A percentile compares a stretch with the other conserved stretches of the same genome.
Conservation (phyloP, 495 filamentous ascomycete genomes). For the Beverwykella pulmonaria region DNA sequence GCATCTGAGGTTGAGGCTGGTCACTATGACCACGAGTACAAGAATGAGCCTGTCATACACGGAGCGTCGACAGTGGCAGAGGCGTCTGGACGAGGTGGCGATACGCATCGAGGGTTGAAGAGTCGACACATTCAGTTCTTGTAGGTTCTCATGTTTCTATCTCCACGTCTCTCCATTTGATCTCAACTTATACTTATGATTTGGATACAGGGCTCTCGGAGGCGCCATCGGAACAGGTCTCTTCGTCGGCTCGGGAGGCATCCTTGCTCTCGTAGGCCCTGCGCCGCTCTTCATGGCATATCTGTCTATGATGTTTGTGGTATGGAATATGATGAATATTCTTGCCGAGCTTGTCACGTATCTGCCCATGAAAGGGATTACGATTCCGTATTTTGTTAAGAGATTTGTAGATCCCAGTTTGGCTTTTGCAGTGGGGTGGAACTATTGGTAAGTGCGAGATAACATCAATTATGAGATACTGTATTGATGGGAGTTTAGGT, state of each 20-base stretch:
- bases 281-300: slow-evolving; percentile 45
- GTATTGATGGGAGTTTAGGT: slow-evolving; percentile 16
- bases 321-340: slow-evolving; percentile 43
- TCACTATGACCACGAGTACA: not conserved
- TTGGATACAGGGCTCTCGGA: slow-evolving; percentile 37
- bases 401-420: slow-evolving; percentile 34
- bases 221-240: slow-evolving; percentile 40
- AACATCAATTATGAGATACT: not conserved
- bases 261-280: slow-evolving; percentile 39
- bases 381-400: slow-evolving; percentile 36
- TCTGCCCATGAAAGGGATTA: slow-evolving; percentile 36
- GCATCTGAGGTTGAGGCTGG: slow-evolving; percentile 14
- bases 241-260: slow-evolving; percentile 35
- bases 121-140: slow-evolving; percentile 45
- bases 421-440: slow-evolving; percentile 29
- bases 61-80: slow-evolving; percentile 21
- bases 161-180: not conserved
- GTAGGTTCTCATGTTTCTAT: slow-evolving; percentile 17
- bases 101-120: slow-evolving; percentile 41
- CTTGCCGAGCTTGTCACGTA: slow-evolving; percentile 41
- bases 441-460: slow-evolving; percentile 31
- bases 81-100: slow-evolving; percentile 18
- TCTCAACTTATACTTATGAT: not conserved
- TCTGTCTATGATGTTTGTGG: slow-evolving; percentile 41
- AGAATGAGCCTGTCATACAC: not conserved